Conservation (phyloP, 768 basidiomycete species). For the Mycena crocata region DNA sequence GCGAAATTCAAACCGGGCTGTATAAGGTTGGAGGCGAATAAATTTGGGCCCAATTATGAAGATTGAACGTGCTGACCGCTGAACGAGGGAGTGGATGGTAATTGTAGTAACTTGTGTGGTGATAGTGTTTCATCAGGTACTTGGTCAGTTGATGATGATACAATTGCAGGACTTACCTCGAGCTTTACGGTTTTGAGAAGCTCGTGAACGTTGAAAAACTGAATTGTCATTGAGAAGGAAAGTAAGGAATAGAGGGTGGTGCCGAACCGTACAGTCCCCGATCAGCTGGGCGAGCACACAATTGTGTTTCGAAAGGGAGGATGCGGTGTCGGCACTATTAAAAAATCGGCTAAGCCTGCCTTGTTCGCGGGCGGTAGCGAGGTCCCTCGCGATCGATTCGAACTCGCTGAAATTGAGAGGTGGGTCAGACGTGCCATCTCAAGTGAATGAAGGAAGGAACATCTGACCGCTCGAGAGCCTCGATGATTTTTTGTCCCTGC, state of each 20-base stretch:
- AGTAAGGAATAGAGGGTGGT: background rate
- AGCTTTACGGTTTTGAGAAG: background rate
- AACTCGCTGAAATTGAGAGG: conserved; percentile 5
- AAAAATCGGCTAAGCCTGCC: conserved; percentile 6
- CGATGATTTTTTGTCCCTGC: background rate
- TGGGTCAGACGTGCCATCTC: background rate
- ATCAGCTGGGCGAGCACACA: background rate
- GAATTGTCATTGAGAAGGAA: background rate
- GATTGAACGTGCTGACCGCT: too few species aligned
- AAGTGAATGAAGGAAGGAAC: background rate
- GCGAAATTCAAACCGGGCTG: background rate
- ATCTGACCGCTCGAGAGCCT: background rate
- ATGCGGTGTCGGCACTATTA: background rate
- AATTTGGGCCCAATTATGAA: too few species aligned
- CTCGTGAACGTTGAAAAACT: background rate
- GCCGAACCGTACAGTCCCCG: background rate
- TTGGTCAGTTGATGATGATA: too few species aligned
- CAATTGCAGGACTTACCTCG: background rate
- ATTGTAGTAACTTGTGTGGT: background rate
- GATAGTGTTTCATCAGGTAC: background rate
- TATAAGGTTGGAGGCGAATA: background rate
- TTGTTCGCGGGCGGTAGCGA: background rate
- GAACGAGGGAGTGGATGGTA: background rate
- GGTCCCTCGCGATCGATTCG: conserved; percentile 2
- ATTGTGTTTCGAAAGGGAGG: conserved; percentile 2